Conservation (phyloP, 2,329 filamentous ascomycete genomes). For the Aspergillus pseudoglaucus region DNA sequence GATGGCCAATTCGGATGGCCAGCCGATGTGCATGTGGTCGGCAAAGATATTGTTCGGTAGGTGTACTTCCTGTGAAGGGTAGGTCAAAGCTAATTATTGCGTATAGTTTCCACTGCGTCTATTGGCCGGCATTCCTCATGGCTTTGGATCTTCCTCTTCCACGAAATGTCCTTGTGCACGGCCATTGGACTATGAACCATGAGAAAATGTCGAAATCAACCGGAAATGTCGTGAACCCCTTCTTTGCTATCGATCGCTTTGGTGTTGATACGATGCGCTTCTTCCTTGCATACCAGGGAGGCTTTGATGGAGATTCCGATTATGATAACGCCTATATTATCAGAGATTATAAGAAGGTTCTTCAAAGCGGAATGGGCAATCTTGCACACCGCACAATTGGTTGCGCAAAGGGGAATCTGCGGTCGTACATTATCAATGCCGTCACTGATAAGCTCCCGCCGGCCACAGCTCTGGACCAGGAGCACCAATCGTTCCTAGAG, state of each 20-base stretch:
- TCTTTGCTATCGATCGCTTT: conserved; percentile 83
- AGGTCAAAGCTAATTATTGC: conserved; percentile 12
- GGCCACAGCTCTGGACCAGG: conserved; percentile 22
- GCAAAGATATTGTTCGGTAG: conserved; percentile 84
- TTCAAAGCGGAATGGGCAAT: conserved; percentile 76
- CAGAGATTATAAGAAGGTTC: conserved; percentile 68
- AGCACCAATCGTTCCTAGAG: conserved; percentile 38
- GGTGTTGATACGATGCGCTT: conserved; percentile 83
- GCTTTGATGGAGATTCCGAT: conserved; percentile 68
- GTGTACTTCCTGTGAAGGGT: conserved; percentile 6
- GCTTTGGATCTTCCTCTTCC: conserved; percentile 75
- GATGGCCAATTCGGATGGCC: conserved; percentile 70
- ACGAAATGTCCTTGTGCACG: conserved; percentile 76
- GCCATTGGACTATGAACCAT: conserved; percentile 87
- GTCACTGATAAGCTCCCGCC: conserved; percentile 22
- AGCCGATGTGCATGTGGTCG: conserved; percentile 83
- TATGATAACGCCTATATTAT: conserved; percentile 77
- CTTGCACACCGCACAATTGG: conserved; percentile 64
- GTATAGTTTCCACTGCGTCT: conserved; percentile 77
- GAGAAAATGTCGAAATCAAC: conserved; percentile 96
- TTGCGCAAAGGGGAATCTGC: conserved; percentile 63
- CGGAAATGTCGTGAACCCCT: conserved; percentile 92
- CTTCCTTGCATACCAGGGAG: conserved; percentile 77
- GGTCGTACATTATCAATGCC: conserved; percentile 48
- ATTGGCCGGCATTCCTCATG: conserved; percentile 96